phyloP scores from a whole-genome alignment of 768 basidiomycete species.

The Boletus speciosus region DNA sequence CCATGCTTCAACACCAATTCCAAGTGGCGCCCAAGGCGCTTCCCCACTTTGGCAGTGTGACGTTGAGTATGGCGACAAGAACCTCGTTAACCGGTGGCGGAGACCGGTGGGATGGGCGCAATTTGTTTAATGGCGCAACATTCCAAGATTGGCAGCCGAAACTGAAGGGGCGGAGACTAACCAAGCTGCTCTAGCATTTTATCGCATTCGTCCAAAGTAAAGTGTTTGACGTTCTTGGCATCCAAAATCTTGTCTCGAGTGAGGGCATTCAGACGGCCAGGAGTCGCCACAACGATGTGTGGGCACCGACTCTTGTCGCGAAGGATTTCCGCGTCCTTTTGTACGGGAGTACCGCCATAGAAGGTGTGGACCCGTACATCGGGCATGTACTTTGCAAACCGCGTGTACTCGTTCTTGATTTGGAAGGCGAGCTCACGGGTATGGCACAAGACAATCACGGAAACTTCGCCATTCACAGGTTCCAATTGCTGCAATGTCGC shows the following conservation, averaged over 20 bases:
- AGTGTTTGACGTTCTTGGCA: slow-evolving; percentile 96
- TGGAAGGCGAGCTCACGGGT: slow-evolving; percentile 99
- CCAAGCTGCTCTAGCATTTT: slow-evolving; percentile 99
- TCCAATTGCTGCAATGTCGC: slow-evolving; percentile 98
- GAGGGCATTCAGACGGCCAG: slow-evolving; percentile 94
- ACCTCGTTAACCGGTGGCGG: slow-evolving; percentile 28
- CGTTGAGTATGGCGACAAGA: slow-evolving; percentile 39
- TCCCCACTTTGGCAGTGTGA: slow-evolving; percentile 40
- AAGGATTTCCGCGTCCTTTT: slow-evolving; percentile 89
- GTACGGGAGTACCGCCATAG: slow-evolving; percentile 94
- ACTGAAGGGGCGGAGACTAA: slow-evolving; percentile 79
- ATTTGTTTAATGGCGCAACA: slow-evolving; percentile 46
- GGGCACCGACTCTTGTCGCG: slow-evolving; percentile 97
- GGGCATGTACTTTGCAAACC: slow-evolving; percentile 99
- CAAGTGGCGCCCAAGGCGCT: slow-evolving; percentile 37
- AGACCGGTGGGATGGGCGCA: slow-evolving; percentile 39
- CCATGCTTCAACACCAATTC: slow-evolving; percentile 38
- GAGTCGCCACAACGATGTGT: slow-evolving; percentile 97
- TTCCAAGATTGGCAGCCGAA: slow-evolving; percentile 52
- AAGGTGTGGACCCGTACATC: slow-evolving; percentile 97
- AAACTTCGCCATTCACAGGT: slow-evolving; percentile 96
- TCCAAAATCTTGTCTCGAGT: slow-evolving; percentile 93
- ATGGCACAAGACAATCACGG: slow-evolving; percentile 97
- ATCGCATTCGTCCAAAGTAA: slow-evolving; percentile 99
- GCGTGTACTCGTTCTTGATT: slow-evolving; percentile 99